Base-by-base conservation (phyloP, 2,329 filamentous ascomycete genomes). In the Sordariomycetes sp. region DNA sequence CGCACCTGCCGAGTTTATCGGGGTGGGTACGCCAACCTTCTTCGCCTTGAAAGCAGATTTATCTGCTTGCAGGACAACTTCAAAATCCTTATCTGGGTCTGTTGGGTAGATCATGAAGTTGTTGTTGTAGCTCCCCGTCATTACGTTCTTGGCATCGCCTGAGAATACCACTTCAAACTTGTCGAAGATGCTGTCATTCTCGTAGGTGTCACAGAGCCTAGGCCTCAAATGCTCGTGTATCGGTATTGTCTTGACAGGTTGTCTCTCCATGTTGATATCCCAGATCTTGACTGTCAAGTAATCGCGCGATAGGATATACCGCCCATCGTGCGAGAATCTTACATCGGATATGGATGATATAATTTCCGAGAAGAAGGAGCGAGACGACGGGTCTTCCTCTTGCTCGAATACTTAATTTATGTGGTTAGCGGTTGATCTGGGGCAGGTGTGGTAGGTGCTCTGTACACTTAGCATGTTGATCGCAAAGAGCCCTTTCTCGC, bases 51-150 rank as follows among this genome's bases (percentile, higher is more conserved):
- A 99, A 12, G 94, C 94, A 58, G 90, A 96, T 77, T 99, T 99
- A 71, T 99, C 94, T 45, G 94, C 94, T 72, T 99, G 94, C 58
- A 99, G 77, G 53, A 99, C 94, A 53, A 99, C 91, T 72, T 99
- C 94, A 2, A 92, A 92, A 69, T 99, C 94, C 74, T 95, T 95
- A 63, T 92, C 89, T 7, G 91, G 89, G 66, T 97, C 92, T 28
- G 91, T 94, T 4, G 94, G 94, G 71, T 97, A 99, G 68, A 99
- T 99, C 94, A 99, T 99, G 78, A 99, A 97, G 76, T 99, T 99
- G 77, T 99, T 99, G 80, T 99, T 99, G 78, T 99, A 99, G 69
- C 90, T 96, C 65, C 94, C 94, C 6, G 94, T 99, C 94, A 99
- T 99, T 63, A 97, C 94, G 65, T 99, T 97, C 79, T 96, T 95